Conservation (phyloP, 2,329 filamentous ascomycete species). For the Saccharata proteae region DNA sequence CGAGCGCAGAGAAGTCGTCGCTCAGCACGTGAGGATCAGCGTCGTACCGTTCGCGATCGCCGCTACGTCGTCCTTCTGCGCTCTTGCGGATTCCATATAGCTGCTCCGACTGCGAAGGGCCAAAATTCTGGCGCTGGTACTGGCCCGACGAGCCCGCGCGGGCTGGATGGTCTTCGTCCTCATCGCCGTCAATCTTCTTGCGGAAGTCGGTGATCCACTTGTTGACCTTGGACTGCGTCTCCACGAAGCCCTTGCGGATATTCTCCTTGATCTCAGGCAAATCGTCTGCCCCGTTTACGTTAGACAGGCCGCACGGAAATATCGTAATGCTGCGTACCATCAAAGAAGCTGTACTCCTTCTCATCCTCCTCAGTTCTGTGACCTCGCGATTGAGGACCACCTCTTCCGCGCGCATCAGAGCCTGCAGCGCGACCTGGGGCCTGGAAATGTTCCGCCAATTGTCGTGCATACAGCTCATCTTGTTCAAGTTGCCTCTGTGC, state of each 20-base stretch:
- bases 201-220: slow-evolving; percentile 82
- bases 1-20: slow-evolving; percentile 69
- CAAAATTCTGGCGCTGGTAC: slow-evolving; percentile 26
- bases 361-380: slow-evolving; percentile 38
- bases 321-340: slow-evolving; percentile 38
- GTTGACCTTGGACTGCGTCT: slow-evolving; percentile 89
- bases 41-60: slow-evolving; percentile 86
- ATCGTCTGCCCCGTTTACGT: slow-evolving; percentile 50
- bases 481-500: slow-evolving; percentile 72
- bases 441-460: slow-evolving; percentile 84
- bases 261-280: slow-evolving; percentile 88
- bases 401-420: slow-evolving; percentile 20
- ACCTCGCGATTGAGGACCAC: slow-evolving; percentile 32
- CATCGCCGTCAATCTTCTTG: slow-evolving; percentile 87
- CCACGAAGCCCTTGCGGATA: slow-evolving; percentile 83
- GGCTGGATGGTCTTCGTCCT: slow-evolving; percentile 52
- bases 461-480: slow-evolving; percentile 83
- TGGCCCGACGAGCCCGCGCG: slow-evolving; percentile 33
- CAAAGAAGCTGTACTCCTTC: slow-evolving; percentile 80
- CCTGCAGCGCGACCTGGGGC: slow-evolving; percentile 15
- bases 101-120: slow-evolving; percentile 26
- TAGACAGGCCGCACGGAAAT: neutral
- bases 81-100: slow-evolving; percentile 26
- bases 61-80: slow-evolving; percentile 48
- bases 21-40: slow-evolving; percentile 82